Evolutionary conservation across 768 basidiomycete genomes (phyloP), one percentile per base, ranked within the genome.

Genomic region (Boletellus ananas): DNA sequence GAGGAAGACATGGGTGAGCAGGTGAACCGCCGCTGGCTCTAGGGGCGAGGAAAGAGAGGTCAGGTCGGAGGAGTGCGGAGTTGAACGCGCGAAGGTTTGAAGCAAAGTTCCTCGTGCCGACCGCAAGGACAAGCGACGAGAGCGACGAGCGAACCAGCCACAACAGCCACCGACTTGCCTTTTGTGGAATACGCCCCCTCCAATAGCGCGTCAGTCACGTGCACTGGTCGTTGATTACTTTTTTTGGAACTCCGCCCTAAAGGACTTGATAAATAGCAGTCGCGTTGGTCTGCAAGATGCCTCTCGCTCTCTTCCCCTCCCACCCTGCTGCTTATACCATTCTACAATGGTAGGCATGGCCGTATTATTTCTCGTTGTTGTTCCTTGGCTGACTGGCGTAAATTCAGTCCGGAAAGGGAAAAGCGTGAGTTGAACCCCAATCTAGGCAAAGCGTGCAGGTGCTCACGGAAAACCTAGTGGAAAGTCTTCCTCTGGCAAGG

Each of bases 351-450:
- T 75, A 51, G 23, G 58, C 25, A n/a, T 4, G 25, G 16, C 5
- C 5, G 6, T 45, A 3, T 14, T 25, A 6, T 5, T 4, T 25
- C 7, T 27, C 18, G 5, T 18, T 31, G 2, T 7, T 33, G 29
- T 42, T 23, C 20, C 17, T 49, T 54, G 47, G 49, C 51, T 57
- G 18, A 66, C 20, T 4, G 16, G 13, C 1, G 14, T 49, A 6
- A 42, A 50, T 40, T 46, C 61, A 80, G 79, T 75, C 79, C 68
- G 77, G 78, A 60, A 80, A 80, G 68, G 79, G 79, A 61, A 79
- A 79, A 63, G 72, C 74, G 75, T 78, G 57, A 64, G 74, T 57
- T 45, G 23, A 23, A 49, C 20, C 42, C 51, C 42, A 34, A 43
- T 42, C 20, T 57, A 55, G 39, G 37, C 16, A 13, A 11, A 18